A percentile compares a stretch with the other conserved stretches of the same genome.
Evolutionary conservation across 2,329 filamentous ascomycete species (phyloP).

Genomic region (Teratosphaeria destructans): DNA sequence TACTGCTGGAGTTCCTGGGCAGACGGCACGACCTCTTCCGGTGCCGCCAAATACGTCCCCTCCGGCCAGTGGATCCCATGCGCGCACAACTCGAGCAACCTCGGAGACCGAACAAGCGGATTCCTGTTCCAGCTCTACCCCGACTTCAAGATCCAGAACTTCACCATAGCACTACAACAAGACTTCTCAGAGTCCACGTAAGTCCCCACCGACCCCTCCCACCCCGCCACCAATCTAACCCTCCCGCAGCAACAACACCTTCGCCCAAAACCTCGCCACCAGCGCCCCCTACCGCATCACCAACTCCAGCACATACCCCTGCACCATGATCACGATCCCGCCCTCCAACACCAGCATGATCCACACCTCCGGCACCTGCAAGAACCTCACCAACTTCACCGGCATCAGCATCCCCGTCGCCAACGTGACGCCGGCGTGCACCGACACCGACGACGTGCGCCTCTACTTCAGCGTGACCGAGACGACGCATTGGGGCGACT

Average conservation of each 20-base stretch:
- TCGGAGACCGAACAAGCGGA: slow-evolving; percentile 3
- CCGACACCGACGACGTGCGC: neutral
- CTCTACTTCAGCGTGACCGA: slow-evolving; percentile 7
- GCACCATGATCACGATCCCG: neutral
- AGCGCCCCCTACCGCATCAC: neutral
- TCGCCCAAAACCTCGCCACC: neutral
- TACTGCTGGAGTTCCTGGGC: slow-evolving; percentile 17
- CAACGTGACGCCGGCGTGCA: neutral
- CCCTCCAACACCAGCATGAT: neutral
- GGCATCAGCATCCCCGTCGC: neutral
- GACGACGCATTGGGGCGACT: slow-evolving; percentile 48
- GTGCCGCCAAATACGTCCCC: slow-evolving; percentile 12
- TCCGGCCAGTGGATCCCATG: slow-evolving; percentile 17
- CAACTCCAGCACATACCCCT: neutral
- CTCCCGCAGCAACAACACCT: neutral
- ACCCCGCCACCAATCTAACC: neutral
- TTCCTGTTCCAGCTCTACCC: slow-evolving; percentile 18
- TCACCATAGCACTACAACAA: slow-evolving; percentile 14
- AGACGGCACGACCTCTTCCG: slow-evolving; percentile 10
- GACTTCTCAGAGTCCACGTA: slow-evolving; percentile 3
- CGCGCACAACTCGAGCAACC: slow-evolving; percentile 1
- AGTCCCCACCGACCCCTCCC: neutral
- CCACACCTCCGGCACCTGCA: neutral
- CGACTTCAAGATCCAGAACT: slow-evolving; percentile 20
- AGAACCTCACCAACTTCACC: neutral